These are phyloP conservation scores for Capronia americana DNA, from an alignment of 2,329 filamentous ascomycete species.

Conservation along the genomic window DNA sequence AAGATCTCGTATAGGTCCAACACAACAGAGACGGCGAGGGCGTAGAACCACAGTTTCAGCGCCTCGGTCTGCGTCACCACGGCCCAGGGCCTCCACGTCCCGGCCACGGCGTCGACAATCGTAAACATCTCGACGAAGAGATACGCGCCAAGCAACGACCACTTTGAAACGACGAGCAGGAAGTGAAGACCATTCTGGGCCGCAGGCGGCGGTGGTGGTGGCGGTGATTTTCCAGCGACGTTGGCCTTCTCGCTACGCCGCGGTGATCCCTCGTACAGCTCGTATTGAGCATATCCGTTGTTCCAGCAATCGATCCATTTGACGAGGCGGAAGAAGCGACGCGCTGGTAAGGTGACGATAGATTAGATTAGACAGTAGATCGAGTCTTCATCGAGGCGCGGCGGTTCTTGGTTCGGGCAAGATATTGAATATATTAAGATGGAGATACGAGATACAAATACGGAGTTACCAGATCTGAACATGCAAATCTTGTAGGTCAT, in stretches of 20 bases:
- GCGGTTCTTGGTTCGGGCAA: background rate
- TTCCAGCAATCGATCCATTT: slow-evolving; percentile 69
- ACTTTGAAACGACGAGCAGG: slow-evolving; percentile 62
- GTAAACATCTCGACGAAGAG: slow-evolving; percentile 70
- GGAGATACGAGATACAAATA: too few relatives aligned
- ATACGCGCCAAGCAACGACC: slow-evolving; percentile 69
- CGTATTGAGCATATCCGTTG: slow-evolving; percentile 54
- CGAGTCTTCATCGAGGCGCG: too few relatives aligned
- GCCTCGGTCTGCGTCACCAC: slow-evolving; percentile 62
- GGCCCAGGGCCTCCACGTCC: slow-evolving; percentile 46
- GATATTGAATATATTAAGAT: background rate
- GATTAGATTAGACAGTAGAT: background rate
- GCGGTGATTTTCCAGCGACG: slow-evolving; percentile 9
- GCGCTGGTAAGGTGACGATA: slow-evolving; percentile 45
- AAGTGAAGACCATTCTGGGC: slow-evolving; percentile 44
- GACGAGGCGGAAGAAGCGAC: slow-evolving; percentile 72
- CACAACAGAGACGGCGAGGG: slow-evolving; percentile 60
- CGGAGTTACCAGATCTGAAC: background rate
- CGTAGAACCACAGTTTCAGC: slow-evolving; percentile 73
- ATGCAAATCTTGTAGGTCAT: background rate
- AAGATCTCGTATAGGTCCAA: slow-evolving; percentile 52
- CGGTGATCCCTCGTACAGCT: slow-evolving; percentile 2
- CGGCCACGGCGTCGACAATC: slow-evolving; percentile 46
- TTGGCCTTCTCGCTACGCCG: slow-evolving; percentile 25
- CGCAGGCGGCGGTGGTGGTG: background rate